Evolutionary conservation across 108 stramenopile genomes (phyloP).

Genomic region (Conticribra weissflogii): DNA sequence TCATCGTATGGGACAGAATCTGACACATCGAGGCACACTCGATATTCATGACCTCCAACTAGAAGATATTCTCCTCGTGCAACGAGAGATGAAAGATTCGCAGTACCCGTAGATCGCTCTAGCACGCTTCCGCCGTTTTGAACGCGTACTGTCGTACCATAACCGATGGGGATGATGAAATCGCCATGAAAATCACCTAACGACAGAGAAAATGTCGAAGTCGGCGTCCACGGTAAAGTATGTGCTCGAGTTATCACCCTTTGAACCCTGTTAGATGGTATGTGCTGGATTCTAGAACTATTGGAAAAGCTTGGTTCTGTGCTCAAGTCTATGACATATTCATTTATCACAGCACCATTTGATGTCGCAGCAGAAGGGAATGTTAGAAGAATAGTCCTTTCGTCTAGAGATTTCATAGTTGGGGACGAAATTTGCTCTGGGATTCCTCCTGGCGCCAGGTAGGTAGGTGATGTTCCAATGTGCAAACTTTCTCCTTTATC

Average conservation of each 20-base stretch:
- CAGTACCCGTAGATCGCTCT: slow-evolving; percentile 32
- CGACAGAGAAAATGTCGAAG: slow-evolving; percentile 61
- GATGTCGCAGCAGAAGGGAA: slow-evolving; percentile 49
- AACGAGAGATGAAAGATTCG: slow-evolving; percentile 39
- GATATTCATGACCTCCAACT: slow-evolving; percentile 59
- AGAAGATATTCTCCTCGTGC: slow-evolving; percentile 61
- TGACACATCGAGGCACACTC: slow-evolving; percentile 53
- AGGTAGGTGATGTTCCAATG: slow-evolving; percentile 15
- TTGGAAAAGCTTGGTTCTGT: slow-evolving; percentile 47
- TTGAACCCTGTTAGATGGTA: slow-evolving; percentile 50
- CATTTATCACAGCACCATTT: slow-evolving; percentile 53
- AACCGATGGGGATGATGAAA: slow-evolving; percentile 48
- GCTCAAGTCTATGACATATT: slow-evolving; percentile 58
- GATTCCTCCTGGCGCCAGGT: slow-evolving; percentile 43
- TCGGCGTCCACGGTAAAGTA: slow-evolving; percentile 53
- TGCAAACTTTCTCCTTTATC: slow-evolving; percentile 49
- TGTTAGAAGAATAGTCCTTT: slow-evolving; percentile 41
- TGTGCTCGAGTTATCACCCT: slow-evolving; percentile 63
- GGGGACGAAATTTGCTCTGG: slow-evolving; percentile 39
- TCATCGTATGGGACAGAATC: slow-evolving; percentile 36
- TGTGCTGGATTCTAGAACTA: slow-evolving; percentile 22
- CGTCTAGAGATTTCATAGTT: slow-evolving; percentile 31
- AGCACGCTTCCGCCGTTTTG: slow-evolving; percentile 27
- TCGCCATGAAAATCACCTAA: slow-evolving; percentile 67
- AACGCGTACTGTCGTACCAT: slow-evolving; percentile 31